These are phyloP conservation scores for Termitomyces titanicus DNA, from an alignment of 768 basidiomycete genomes.

Conservation along the genomic window DNA sequence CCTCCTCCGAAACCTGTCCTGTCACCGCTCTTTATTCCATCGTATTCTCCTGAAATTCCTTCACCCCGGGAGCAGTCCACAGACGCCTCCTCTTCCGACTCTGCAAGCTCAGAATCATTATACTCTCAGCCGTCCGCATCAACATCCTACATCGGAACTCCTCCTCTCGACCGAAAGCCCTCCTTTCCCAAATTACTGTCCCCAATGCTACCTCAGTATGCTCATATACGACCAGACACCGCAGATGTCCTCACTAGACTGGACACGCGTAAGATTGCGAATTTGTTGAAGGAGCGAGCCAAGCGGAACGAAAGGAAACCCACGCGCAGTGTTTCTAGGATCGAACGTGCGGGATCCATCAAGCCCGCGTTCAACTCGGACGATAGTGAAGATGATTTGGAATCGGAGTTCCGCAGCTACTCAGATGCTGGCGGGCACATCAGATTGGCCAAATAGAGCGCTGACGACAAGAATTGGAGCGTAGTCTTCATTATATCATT, in stretches of 20 bases:
- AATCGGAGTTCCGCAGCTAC: neutral
- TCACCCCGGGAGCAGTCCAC: neutral
- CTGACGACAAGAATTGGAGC: neutral
- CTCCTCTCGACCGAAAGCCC: neutral
- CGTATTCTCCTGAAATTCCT: neutral
- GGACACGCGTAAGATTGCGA: slow-evolving; percentile 7
- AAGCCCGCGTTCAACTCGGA: neutral
- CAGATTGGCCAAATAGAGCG: neutral
- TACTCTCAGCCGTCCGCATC: slow-evolving; percentile 15
- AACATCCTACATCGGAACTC: neutral
- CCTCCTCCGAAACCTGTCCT: neutral
- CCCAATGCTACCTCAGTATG: slow-evolving; percentile 1
- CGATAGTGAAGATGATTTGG: neutral
- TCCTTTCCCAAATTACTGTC: neutral
- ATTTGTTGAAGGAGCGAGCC: slow-evolving; percentile 14
- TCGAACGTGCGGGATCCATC: slow-evolving; percentile 15
- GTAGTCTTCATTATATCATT: neutral
- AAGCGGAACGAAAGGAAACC: slow-evolving; percentile 8
- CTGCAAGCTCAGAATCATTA: slow-evolving; percentile 6
- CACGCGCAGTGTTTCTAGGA: slow-evolving; percentile 8
- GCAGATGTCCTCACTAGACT: neutral
- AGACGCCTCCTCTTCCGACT: neutral
- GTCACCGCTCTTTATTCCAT: slow-evolving; percentile 1
- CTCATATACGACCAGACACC: neutral
- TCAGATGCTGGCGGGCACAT: too few relatives aligned